Conservation (phyloP, 805 yeast species). For the Cyberlindnera nakhonratchasimensis region DNA sequence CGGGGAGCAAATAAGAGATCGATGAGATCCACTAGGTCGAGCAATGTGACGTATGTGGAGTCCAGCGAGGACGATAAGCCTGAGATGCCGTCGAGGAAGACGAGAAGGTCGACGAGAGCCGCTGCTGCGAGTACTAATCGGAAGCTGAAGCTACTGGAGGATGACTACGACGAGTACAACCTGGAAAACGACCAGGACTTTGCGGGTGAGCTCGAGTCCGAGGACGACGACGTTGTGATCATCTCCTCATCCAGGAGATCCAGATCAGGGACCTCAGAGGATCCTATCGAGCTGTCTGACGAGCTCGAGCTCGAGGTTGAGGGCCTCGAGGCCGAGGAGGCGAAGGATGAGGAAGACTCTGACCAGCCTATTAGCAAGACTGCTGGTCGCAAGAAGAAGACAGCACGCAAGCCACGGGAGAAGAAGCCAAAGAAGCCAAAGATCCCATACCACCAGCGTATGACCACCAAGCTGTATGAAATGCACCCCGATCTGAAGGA, state of each 20-base stretch:
- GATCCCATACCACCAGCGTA: slow-evolving; percentile 63
- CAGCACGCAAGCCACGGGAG: slow-evolving; percentile 18
- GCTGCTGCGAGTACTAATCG: slow-evolving; percentile 30
- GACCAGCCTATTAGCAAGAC: slow-evolving; percentile 29
- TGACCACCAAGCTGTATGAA: slow-evolving; percentile 63
- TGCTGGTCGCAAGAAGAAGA: slow-evolving; percentile 19
- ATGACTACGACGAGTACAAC: slow-evolving; percentile 34
- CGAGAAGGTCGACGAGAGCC: slow-evolving; percentile 21
- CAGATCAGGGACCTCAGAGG: slow-evolving; percentile 15
- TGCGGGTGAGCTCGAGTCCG: slow-evolving; percentile 28
- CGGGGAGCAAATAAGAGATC: not conserved
- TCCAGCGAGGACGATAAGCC: slow-evolving; percentile 10
- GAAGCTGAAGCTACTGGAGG: slow-evolving; percentile 26
- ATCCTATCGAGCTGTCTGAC: slow-evolving; percentile 20
- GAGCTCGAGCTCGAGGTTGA: slow-evolving; percentile 14
- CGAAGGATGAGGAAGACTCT: slow-evolving; percentile 23
- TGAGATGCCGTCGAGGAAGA: slow-evolving; percentile 4
- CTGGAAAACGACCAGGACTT: slow-evolving; percentile 29
- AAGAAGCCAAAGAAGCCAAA: slow-evolving; percentile 42
- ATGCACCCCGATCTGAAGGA: slow-evolving; percentile 75
- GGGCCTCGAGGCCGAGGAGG: slow-evolving; percentile 14
- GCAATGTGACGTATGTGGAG: slow-evolving; percentile 10
- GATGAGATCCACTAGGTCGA: slow-evolving; percentile 5
- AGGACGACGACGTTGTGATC: slow-evolving; percentile 25
- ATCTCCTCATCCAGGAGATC: slow-evolving; percentile 5